Percentiles rank a stretch among this genome's conserved stretches.
These are phyloP conservation scores for Moringa oleifera DNA, from an alignment of 345 rosid species.

Conservation along the genomic window DNA sequence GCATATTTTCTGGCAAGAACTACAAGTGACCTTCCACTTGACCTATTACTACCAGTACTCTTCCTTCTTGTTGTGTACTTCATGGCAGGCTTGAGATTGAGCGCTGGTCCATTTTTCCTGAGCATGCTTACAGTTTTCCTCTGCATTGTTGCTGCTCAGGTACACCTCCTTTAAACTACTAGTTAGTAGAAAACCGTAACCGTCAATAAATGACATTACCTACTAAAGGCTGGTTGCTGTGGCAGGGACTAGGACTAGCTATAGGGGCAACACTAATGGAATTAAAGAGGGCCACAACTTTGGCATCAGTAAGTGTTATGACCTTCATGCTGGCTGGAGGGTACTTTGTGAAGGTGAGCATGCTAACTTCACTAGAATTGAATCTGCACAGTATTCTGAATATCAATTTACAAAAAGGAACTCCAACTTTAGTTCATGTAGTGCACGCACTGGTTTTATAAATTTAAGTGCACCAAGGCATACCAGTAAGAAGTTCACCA, in stretches of 20 bases:
- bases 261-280: constrained; percentile 95
- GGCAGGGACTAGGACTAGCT: constrained; percentile 94
- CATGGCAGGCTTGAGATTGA: constrained; percentile 80
- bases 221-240: constrained; percentile 16
- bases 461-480: no score
- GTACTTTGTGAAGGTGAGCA: constrained; percentile 67
- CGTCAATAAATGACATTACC: not conserved
- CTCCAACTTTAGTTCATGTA: no score
- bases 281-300: constrained; percentile 83
- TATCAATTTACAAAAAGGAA: not conserved
- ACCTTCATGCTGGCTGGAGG: constrained; percentile 98
- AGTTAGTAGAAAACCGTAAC: not conserved
- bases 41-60: constrained; percentile 73
- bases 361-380: not conserved
- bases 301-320: constrained; percentile 97
- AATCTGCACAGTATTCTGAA: not conserved
- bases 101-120: constrained; percentile 65
- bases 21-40: constrained; percentile 94
- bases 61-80: constrained; percentile 87
- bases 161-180: constrained; percentile 15
- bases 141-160: constrained; percentile 94
- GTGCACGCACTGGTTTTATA: not conserved
- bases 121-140: constrained; percentile 78
- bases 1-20: constrained; percentile 93
- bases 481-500: not conserved